Base-by-base conservation (phyloP, 2,329 filamentous ascomycete species). In the Fusarium pseudonygamai region DNA sequence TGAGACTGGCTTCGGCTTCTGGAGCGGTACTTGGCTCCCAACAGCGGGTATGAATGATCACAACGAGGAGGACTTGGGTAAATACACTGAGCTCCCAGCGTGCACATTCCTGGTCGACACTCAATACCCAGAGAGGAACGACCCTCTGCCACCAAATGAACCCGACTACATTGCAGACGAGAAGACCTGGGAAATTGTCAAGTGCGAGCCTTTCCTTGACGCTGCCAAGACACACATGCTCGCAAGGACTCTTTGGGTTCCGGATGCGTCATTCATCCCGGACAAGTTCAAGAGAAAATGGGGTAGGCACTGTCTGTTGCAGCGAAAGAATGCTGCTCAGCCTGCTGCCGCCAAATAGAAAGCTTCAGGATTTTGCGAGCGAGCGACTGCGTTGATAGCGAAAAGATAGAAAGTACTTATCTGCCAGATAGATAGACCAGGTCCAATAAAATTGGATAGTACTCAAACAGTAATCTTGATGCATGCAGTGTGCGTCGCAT, bases 31-130 rank as follows among this genome's bases (percentile, higher is more conserved):
- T 4, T 97, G 94, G 90, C 84, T 93, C 64, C 88, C 92, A 3
- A 93, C 96, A 1, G 84, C 86, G 55, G 96, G 96, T 7, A 94
- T 99, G 91, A 99, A 99, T 80, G 94, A 97, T 80, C 89, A 90
- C 71, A 99, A 99, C 78, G 86, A 91, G 73, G 95, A 98, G 81
- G 96, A 99, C 80, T 80, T 88, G 69, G 88, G 90, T 67, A 99
- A 98, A 89, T 97, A 98, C 80, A 92, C 91, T 40, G 91, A 96
- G 68, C 83, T 97, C 47, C 86, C 87, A 34, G 86, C 90, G 60
- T 99, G 96, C 82, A 87, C 90, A 14, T 98, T 97, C 82, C 80
- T 99, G 9, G 92, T 98, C 22, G 96, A 99, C 80, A 97, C 94
- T 1, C 92, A 93, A 69, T 94, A 96, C 77, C 91, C 93, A 0